A percentile compares a stretch with the other conserved stretches of the same genome.
These are phyloP conservation scores for Botryobasidium botryosum DNA, from an alignment of 768 basidiomycete species.

Conservation along the genomic window DNA sequence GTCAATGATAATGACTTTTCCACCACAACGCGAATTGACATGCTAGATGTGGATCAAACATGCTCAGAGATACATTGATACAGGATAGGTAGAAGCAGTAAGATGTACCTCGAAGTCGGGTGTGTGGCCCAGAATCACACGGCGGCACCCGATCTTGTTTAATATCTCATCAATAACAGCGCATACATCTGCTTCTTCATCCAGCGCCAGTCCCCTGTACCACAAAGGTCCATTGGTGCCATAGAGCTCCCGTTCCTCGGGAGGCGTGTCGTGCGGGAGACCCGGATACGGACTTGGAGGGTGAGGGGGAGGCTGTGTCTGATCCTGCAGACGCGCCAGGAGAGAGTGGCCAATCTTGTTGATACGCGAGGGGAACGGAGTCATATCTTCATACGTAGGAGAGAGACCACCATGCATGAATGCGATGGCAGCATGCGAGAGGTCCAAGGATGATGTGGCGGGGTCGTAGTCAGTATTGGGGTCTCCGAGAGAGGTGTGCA, in stretches of 20 bases:
- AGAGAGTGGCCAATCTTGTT: slow-evolving; percentile 59
- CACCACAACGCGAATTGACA: slow-evolving; percentile 73
- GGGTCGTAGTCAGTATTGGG: slow-evolving; percentile 37
- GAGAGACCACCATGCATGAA: slow-evolving; percentile 90
- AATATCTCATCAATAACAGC: slow-evolving; percentile 51
- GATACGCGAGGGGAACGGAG: slow-evolving; percentile 71
- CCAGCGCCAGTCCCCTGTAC: slow-evolving; percentile 87
- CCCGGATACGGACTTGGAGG: slow-evolving; percentile 64
- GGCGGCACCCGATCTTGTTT: slow-evolving; percentile 56
- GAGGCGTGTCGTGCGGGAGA: slow-evolving; percentile 46
- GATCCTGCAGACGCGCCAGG: slow-evolving; percentile 48
- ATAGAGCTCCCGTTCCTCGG: slow-evolving; percentile 56
- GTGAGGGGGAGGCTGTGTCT: slow-evolving; percentile 49
- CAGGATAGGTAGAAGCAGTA: slow-evolving; percentile 1
- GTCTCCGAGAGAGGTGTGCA: slow-evolving; percentile 51
- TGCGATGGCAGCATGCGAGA: slow-evolving; percentile 68
- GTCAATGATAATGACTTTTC: slow-evolving; percentile 92
- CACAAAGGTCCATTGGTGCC: slow-evolving; percentile 70
- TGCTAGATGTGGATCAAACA: slow-evolving; percentile 27
- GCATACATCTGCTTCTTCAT: slow-evolving; percentile 54
- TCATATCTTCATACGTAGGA: slow-evolving; percentile 50
- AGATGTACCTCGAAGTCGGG: slow-evolving; percentile 57
- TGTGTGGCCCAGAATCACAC: slow-evolving; percentile 95
- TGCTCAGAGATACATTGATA: background rate
- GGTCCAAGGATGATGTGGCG: slow-evolving; percentile 31